phyloP scores from a whole-genome alignment of 352 stramenopile genomes.

The Globisporangium sylvaticum region DNA sequence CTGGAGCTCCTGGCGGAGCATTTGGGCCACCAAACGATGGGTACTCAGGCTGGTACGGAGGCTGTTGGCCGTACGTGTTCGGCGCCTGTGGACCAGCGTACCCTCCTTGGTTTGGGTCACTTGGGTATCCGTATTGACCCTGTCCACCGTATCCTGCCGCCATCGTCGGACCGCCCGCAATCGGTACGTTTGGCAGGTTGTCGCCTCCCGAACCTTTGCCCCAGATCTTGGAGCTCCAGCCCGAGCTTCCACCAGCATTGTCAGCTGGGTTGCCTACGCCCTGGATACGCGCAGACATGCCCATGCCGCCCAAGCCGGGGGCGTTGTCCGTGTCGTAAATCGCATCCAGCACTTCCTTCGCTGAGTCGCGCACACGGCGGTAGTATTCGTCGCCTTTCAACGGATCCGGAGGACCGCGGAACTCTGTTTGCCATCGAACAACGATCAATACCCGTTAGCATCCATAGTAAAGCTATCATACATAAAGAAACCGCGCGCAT shows the following conservation, averaged over 20 bases:
- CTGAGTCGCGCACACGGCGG: slow-evolving; percentile 87
- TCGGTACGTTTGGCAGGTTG: slow-evolving; percentile 38
- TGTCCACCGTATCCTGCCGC: slow-evolving; percentile 39
- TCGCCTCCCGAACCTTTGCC: slow-evolving; percentile 62
- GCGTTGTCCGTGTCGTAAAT: slow-evolving; percentile 90
- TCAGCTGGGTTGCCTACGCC: slow-evolving; percentile 68
- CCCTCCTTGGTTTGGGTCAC: slow-evolving; percentile 38
- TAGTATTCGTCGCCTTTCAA: slow-evolving; percentile 94
- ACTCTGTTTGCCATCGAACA: slow-evolving; percentile 44
- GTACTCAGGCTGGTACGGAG: slow-evolving; percentile 49
- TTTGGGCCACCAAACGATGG: slow-evolving; percentile 40
- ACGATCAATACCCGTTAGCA: neutral
- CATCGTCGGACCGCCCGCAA: slow-evolving; percentile 48
- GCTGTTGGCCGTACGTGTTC: slow-evolving; percentile 33
- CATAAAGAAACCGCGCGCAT: slow-evolving; percentile 1
- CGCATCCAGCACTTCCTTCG: slow-evolving; percentile 93
- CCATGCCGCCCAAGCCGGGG: slow-evolving; percentile 56
- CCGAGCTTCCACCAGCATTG: slow-evolving; percentile 30
- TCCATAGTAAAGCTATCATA: neutral
- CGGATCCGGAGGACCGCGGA: slow-evolving; percentile 89
- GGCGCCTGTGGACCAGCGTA: slow-evolving; percentile 38
- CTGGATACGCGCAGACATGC: slow-evolving; percentile 82
- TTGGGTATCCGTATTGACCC: slow-evolving; percentile 44
- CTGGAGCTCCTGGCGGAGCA: slow-evolving; percentile 20
- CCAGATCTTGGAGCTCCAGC: slow-evolving; percentile 72